Evolutionary conservation across 1,284 basidiomycete species (phyloP).

Genomic region (Golubevia sp.): DNA sequence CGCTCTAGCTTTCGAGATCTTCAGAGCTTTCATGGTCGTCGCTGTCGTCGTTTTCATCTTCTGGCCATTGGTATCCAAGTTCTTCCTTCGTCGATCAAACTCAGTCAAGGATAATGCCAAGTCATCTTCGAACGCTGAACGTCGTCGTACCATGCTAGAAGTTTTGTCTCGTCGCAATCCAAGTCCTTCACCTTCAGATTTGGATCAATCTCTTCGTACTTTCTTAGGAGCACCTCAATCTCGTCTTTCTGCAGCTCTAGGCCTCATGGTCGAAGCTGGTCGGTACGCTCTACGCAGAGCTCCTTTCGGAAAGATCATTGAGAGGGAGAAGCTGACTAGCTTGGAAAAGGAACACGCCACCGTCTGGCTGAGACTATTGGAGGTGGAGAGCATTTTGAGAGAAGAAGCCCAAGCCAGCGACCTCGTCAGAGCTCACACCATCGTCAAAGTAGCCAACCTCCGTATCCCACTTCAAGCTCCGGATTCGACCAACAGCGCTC

Average conservation of each 20-base stretch:
- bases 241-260: no score
- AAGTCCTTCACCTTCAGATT: conserved; percentile 8
- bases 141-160: conserved; percentile 12
- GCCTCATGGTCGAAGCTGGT: no score
- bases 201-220: conserved; percentile 12
- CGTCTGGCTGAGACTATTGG: conserved; percentile 21
- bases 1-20: conserved; percentile 35
- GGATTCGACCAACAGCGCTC: conserved; percentile 9
- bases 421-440: conserved; percentile 30
- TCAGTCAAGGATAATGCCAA: conserved; percentile 5
- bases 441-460: conserved; percentile 27
- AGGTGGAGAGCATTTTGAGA: conserved; percentile 35
- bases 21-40: conserved; percentile 29
- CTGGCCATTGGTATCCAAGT: conserved; percentile 23
- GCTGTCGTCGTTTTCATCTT: conserved; percentile 30
- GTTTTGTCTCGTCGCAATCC: conserved; percentile 6
- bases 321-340: not conserved
- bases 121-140: conserved; percentile 10
- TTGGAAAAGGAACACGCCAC: conserved; percentile 15
- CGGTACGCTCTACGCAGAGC: no score
- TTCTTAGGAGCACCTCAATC: conserved; percentile 14
- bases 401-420: conserved; percentile 22
- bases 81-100: conserved; percentile 8
- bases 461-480: conserved; percentile 3
- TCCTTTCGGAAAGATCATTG: no score